These are phyloP conservation scores for Penicillium subrubescens DNA, from an alignment of 495 filamentous ascomycete genomes.

Conservation along the genomic window DNA sequence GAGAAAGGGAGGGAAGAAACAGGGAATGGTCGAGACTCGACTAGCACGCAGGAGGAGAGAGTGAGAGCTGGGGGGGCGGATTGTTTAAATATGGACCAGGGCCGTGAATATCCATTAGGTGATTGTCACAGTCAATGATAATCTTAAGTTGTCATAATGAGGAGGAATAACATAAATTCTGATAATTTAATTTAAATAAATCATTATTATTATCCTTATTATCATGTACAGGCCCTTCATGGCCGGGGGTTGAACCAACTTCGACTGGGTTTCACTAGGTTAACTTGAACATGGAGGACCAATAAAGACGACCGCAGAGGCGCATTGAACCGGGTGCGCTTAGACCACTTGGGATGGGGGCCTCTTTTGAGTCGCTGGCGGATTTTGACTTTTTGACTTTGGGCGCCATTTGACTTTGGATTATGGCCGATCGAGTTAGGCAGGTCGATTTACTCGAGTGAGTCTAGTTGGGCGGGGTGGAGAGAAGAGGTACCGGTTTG, in stretches of 20 bases:
- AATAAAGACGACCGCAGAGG: neutral
- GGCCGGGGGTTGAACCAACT: neutral
- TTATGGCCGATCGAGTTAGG: neutral
- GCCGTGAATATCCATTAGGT: conserved; percentile 6
- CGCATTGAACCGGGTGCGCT: neutral
- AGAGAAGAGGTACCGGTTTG: neutral
- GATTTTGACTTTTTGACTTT: neutral
- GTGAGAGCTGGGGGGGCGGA: neutral
- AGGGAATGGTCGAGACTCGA: neutral
- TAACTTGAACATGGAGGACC: neutral
- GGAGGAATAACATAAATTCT: neutral
- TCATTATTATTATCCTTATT: neutral
- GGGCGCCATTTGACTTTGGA: neutral
- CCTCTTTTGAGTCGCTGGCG: neutral
- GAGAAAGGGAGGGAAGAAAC: neutral
- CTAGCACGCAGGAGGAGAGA: neutral
- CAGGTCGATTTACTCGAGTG: neutral
- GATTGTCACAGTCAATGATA: conserved; percentile 2
- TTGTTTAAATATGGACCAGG: conserved; percentile 10
- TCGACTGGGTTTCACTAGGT: neutral
- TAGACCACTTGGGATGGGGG: conserved; percentile 1
- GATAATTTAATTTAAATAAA: neutral
- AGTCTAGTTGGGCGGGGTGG: neutral
- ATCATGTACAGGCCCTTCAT: neutral
- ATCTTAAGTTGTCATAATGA: neutral